Conservation (phyloP, 352 stramenopile genomes). For the Phytopythium mirpurense region DNA sequence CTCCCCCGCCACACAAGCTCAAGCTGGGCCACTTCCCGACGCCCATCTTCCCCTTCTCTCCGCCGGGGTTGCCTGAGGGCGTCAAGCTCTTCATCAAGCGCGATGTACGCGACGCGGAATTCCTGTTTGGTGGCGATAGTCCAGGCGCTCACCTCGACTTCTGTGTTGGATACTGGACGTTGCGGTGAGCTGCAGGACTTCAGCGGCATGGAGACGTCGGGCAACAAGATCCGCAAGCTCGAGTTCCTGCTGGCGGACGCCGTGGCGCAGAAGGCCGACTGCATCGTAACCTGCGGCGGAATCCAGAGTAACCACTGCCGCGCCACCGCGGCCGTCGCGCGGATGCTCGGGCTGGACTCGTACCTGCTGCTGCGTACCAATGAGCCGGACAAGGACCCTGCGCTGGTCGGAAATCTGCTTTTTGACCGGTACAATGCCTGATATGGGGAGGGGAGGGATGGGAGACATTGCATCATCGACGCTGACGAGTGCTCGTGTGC, state of each 20-base stretch:
- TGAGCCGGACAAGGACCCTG: slow-evolving; percentile 63
- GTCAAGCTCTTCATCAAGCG: slow-evolving; percentile 84
- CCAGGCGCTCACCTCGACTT: too few relatives aligned
- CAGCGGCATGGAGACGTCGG: slow-evolving; percentile 88
- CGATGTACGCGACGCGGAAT: slow-evolving; percentile 41
- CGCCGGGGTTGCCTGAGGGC: slow-evolving; percentile 57
- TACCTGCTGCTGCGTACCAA: slow-evolving; percentile 88
- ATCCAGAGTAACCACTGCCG: slow-evolving; percentile 94
- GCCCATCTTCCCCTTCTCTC: slow-evolving; percentile 67
- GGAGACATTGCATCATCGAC: too few relatives aligned
- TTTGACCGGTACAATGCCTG: slow-evolving; percentile 45
- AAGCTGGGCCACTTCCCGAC: slow-evolving; percentile 75
- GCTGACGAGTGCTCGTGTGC: neutral
- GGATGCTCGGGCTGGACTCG: slow-evolving; percentile 90
- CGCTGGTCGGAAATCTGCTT: slow-evolving; percentile 68
- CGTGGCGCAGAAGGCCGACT: slow-evolving; percentile 76
- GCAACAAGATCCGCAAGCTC: slow-evolving; percentile 95
- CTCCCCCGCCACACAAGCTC: slow-evolving; percentile 42
- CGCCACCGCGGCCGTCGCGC: slow-evolving; percentile 71
- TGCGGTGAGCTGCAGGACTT: slow-evolving; percentile 74
- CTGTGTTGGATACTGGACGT: too few relatives aligned
- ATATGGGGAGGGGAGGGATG: too few relatives aligned
- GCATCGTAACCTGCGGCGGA: slow-evolving; percentile 91
- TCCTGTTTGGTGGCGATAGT: too few relatives aligned
- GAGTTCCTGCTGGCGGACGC: slow-evolving; percentile 93